Conservation (phyloP, 768 basidiomycete species). For the Boletus coccyginus region DNA sequence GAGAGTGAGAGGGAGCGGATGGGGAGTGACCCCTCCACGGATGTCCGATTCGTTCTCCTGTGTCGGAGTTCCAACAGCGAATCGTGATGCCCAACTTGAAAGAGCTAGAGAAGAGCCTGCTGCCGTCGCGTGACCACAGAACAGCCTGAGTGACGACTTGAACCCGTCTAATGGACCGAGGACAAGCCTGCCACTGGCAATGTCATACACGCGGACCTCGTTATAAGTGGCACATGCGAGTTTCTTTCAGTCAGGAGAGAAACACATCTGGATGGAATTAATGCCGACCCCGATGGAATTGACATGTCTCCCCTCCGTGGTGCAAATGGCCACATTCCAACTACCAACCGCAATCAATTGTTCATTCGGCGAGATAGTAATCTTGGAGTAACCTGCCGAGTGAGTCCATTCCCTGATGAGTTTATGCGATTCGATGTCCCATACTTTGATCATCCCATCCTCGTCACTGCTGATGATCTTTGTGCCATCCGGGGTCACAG, state of each 20-base stretch:
- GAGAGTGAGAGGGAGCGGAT: no score
- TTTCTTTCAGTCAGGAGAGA: not conserved
- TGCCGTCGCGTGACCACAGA: no score
- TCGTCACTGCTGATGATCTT: not conserved
- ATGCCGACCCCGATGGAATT: not conserved
- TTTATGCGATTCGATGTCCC: constrained; percentile 1
- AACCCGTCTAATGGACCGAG: not conserved
- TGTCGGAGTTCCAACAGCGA: not conserved
- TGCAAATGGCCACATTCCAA: not conserved
- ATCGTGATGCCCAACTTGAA: no score
- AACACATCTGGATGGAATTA: not conserved
- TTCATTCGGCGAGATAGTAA: constrained; percentile 4
- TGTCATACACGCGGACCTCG: not conserved
- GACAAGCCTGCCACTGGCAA: not conserved
- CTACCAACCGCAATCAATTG: not conserved
- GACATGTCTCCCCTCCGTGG: not conserved
- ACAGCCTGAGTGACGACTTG: no score
- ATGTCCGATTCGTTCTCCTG: not conserved
- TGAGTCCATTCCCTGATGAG: constrained; percentile 1
- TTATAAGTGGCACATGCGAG: not conserved
- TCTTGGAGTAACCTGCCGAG: accelerated
- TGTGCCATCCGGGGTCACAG: not conserved
- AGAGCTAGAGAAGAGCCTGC: not conserved
- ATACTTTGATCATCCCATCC: not conserved
- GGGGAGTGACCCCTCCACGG: not conserved